Conservation (phyloP, 2,329 filamentous ascomycete species). For the Fonsecaea pugnacius region DNA sequence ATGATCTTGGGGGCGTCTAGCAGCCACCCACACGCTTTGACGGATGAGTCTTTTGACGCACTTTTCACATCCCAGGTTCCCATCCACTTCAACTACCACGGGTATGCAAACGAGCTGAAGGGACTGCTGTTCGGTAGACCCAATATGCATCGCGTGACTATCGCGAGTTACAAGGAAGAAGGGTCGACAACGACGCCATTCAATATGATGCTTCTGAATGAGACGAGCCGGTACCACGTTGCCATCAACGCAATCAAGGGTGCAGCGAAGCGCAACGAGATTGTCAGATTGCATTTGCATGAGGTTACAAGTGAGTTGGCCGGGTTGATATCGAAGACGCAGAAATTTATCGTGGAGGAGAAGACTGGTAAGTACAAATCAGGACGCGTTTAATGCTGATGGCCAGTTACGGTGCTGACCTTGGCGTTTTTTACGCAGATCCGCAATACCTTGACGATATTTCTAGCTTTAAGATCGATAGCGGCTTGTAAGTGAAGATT, state of each 20-base stretch:
- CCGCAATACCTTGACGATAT: constrained; percentile 33
- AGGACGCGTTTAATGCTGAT: neutral
- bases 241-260: constrained; percentile 59
- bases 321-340: constrained; percentile 54
- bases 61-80: constrained; percentile 62
- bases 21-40: constrained; percentile 63
- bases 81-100: constrained; percentile 70
- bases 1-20: constrained; percentile 64
- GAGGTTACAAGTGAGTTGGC: constrained; percentile 55
- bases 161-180: constrained; percentile 67
- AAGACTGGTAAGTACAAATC: constrained; percentile 56
- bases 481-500: constrained; percentile 31
- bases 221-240: constrained; percentile 64
- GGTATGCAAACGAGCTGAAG: constrained; percentile 64
- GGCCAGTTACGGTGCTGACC: neutral
- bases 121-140: constrained; percentile 65
- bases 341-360: constrained; percentile 57
- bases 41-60: constrained; percentile 56
- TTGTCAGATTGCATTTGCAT: constrained; percentile 52
- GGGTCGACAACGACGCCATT: constrained; percentile 71
- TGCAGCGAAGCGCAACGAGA: constrained; percentile 54
- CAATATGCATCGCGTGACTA: constrained; percentile 56
- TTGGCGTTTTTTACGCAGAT: constrained; percentile 23
- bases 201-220: constrained; percentile 70
- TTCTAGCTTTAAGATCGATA: constrained; percentile 31